These are phyloP conservation scores for Leishmania lainsoni DNA, from an alignment of 208 protist genomes.

Conservation along the genomic window DNA sequence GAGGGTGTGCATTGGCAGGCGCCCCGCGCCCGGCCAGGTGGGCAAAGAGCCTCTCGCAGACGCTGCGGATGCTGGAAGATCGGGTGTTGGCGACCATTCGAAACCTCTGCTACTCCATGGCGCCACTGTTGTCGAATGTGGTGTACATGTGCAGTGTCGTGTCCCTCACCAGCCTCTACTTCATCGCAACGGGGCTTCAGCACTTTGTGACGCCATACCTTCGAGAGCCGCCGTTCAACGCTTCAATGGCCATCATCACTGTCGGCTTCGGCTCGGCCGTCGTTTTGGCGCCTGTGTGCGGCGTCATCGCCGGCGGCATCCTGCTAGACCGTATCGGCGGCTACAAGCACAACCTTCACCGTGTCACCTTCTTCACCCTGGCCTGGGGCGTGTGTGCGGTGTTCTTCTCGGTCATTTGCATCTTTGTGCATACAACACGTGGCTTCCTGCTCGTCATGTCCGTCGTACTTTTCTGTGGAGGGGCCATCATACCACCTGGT, in stretches of 20 bases:
- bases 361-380: conserved; percentile 57
- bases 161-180: conserved; percentile 90
- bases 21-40: background rate
- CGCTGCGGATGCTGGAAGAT: conserved; percentile 11
- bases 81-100: background rate
- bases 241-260: conserved; percentile 83
- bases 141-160: conserved; percentile 81
- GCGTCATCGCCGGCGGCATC: conserved; percentile 82
- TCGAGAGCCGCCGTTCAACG: conserved; percentile 72
- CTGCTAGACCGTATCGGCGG: conserved; percentile 87
- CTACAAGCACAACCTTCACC: conserved; percentile 74
- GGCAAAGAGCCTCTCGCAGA: background rate
- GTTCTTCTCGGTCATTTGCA: conserved; percentile 70
- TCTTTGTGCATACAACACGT: conserved; percentile 66
- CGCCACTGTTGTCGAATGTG: conserved; percentile 48
- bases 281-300: conserved; percentile 82
- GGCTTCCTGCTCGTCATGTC: conserved; percentile 85
- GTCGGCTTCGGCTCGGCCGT: conserved; percentile 78
- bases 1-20: background rate
- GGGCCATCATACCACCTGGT: conserved; percentile 75
- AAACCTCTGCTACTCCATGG: background rate
- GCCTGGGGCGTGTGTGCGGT: conserved; percentile 60
- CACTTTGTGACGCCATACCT: conserved; percentile 94
- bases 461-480: conserved; percentile 87
- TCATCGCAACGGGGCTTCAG: conserved; percentile 90